These are phyloP conservation scores for Auriscalpium orientale DNA, from an alignment of 768 basidiomycete species.

Conservation along the genomic window DNA sequence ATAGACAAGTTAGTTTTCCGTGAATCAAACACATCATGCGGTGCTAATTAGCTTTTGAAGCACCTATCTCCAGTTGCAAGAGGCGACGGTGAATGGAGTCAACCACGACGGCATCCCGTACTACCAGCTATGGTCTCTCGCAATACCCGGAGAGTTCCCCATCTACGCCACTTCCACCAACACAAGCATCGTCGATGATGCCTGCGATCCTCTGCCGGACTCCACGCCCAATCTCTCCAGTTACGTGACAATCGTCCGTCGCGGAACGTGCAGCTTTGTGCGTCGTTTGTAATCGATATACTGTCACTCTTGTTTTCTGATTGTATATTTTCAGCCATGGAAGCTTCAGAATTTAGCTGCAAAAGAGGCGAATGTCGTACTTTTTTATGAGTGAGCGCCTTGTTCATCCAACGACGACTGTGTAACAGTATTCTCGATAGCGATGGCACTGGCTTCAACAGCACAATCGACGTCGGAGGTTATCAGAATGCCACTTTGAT, in stretches of 20 bases:
- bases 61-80: slow-evolving; percentile 50
- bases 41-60: slow-evolving; percentile 18
- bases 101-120: slow-evolving; percentile 45
- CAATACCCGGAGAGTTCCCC: slow-evolving; percentile 37
- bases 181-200: slow-evolving; percentile 45
- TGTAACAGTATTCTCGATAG: slow-evolving; percentile 19
- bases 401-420: background rate
- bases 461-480: slow-evolving; percentile 35
- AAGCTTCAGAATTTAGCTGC: slow-evolving; percentile 49
- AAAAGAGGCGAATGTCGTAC: slow-evolving; percentile 38
- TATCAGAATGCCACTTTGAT: slow-evolving; percentile 41
- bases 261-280: slow-evolving; percentile 53
- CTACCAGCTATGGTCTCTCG: slow-evolving; percentile 42
- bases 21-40: no score
- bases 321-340: slow-evolving; percentile 24
- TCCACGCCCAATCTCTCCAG: slow-evolving; percentile 45
- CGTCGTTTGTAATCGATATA: background rate
- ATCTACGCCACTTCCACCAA: slow-evolving; percentile 56
- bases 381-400: slow-evolving; percentile 48
- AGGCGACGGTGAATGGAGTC: slow-evolving; percentile 43
- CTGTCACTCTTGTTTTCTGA: no score
- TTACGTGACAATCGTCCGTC: slow-evolving; percentile 47
- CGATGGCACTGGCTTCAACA: slow-evolving; percentile 38
- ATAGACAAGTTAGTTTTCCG: slow-evolving; percentile 35
- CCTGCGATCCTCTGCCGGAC: slow-evolving; percentile 49